Percentiles rank a stretch among this genome's conserved stretches.
Conservation (phyloP, 1,284 basidiomycete genomes). For the Schizopora paradoxa region DNA sequence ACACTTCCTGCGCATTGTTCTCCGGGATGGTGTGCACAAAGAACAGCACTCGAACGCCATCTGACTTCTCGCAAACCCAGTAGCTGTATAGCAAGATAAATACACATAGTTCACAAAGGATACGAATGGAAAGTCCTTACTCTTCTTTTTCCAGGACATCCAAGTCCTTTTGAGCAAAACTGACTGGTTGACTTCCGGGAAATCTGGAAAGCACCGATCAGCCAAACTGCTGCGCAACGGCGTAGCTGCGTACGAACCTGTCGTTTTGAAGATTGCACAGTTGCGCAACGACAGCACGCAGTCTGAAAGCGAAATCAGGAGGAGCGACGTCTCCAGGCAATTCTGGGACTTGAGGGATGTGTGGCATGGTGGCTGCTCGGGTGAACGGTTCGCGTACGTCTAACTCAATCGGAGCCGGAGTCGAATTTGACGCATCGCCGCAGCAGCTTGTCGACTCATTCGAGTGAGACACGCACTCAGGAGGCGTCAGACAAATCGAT, state of each 20-base stretch:
- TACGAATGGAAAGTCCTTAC: constrained; percentile 42
- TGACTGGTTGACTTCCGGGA: constrained; percentile 91
- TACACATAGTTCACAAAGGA: constrained; percentile 10
- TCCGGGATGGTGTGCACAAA: constrained; percentile 72
- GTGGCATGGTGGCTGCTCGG: constrained; percentile 7
- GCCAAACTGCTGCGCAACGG: background rate
- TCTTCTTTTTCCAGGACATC: constrained; percentile 77
- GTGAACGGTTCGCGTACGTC: too few relatives aligned
- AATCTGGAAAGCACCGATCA: constrained; percentile 51
- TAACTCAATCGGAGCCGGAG: too few relatives aligned
- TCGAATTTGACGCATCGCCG: background rate
- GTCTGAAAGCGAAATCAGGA: constrained; percentile 50
- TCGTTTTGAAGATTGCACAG: constrained; percentile 54
- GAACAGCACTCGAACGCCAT: constrained; percentile 89
- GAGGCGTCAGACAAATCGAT: too few relatives aligned
- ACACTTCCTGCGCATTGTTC: constrained; percentile 68
- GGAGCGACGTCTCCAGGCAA: constrained; percentile 58
- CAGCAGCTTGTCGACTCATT: too few relatives aligned
- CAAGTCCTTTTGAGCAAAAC: constrained; percentile 70
- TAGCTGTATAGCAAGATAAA: constrained; percentile 58
- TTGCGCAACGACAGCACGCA: constrained; percentile 56
- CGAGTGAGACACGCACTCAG: too few relatives aligned
- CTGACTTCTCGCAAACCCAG: constrained; percentile 99
- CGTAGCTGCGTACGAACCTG: constrained; percentile 6
- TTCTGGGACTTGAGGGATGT: constrained; percentile 51